A percentile compares a stretch with the other conserved stretches of the same genome.
These are phyloP conservation scores for Prunus fruticosa DNA, from an alignment of 306 rosid species.

Conservation along the genomic window DNA sequence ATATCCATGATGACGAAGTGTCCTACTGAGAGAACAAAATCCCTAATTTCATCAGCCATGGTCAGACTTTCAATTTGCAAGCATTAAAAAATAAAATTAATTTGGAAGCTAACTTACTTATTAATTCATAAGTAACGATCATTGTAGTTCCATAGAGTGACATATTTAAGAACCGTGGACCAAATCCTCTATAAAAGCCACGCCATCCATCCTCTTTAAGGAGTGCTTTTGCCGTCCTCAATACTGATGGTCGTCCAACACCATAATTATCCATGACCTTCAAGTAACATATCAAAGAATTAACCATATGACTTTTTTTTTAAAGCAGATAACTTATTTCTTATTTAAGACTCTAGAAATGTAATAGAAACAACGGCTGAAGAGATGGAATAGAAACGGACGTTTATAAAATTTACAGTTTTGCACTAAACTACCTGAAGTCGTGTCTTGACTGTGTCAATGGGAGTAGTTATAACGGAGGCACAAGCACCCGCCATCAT, in stretches of 20 bases:
- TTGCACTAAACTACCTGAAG: constrained; percentile 57
- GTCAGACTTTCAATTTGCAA: not conserved
- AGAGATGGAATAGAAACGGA: not conserved
- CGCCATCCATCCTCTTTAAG: constrained; percentile 83
- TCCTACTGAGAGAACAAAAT: not conserved
- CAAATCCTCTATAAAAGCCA: constrained; percentile 91
- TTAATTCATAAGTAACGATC: constrained; percentile 87
- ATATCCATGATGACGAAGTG: not conserved
- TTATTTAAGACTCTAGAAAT: not conserved
- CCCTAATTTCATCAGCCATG: constrained; percentile 5
- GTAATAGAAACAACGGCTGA: not conserved
- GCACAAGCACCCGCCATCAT: constrained; percentile 86
- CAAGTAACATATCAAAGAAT: constrained; percentile 4
- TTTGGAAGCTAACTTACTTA: constrained; percentile 49
- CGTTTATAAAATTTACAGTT: too few relatives aligned
- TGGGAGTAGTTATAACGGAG: constrained; percentile 72
- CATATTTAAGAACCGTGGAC: constrained; percentile 84
- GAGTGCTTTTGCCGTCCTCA: constrained; percentile 66
- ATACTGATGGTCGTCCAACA: constrained; percentile 73
- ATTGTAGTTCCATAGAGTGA: constrained; percentile 84
- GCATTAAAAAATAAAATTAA: constrained; percentile 1
- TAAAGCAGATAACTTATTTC: not conserved
- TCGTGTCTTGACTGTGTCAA: constrained; percentile 84
- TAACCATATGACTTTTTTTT: not conserved
- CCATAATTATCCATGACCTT: constrained; percentile 82